Evolutionary conservation across 208 protist species (phyloP).

Genomic region (Histomonas meleagridis): DNA sequence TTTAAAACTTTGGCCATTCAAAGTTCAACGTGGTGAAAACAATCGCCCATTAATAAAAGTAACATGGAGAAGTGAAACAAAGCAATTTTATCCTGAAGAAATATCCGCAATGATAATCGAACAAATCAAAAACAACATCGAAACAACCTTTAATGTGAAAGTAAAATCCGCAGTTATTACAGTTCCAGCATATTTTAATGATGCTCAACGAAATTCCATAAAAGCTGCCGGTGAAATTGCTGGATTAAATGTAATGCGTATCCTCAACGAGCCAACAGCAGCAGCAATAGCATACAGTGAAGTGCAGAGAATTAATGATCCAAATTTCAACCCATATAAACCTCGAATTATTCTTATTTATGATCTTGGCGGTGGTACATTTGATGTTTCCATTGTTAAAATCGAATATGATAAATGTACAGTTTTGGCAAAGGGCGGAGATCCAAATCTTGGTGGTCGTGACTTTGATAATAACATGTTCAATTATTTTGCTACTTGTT

Average conservation of each 20-base stretch:
- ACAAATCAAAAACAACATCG: slow-evolving; percentile 82
- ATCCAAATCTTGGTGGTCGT: slow-evolving; percentile 58
- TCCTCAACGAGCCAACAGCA: slow-evolving; percentile 92
- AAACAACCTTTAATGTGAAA: slow-evolving; percentile 67
- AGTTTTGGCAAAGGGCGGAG: slow-evolving; percentile 52
- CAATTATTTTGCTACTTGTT: slow-evolving; percentile 43
- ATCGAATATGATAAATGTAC: slow-evolving; percentile 57
- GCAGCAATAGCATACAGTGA: slow-evolving; percentile 88
- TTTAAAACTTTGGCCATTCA: slow-evolving; percentile 89
- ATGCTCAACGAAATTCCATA: slow-evolving; percentile 93
- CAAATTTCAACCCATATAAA: slow-evolving; percentile 61
- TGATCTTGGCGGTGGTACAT: slow-evolving; percentile 81
- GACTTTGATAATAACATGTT: slow-evolving; percentile 57
- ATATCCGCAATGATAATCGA: slow-evolving; percentile 83
- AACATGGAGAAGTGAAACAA: slow-evolving; percentile 49
- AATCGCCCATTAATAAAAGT: slow-evolving; percentile 64
- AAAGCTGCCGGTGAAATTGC: slow-evolving; percentile 91
- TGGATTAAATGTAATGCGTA: slow-evolving; percentile 77
- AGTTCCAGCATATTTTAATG: slow-evolving; percentile 98
- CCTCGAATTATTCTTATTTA: slow-evolving; percentile 79
- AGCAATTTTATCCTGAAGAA: slow-evolving; percentile 68
- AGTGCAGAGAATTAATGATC: slow-evolving; percentile 64
- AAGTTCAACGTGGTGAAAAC: slow-evolving; percentile 59
- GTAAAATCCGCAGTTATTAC: slow-evolving; percentile 71
- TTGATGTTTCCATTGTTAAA: slow-evolving; percentile 55